phyloP scores from a whole-genome alignment of 2,329 filamentous ascomycete genomes.

The Aspergillus tanneri region DNA sequence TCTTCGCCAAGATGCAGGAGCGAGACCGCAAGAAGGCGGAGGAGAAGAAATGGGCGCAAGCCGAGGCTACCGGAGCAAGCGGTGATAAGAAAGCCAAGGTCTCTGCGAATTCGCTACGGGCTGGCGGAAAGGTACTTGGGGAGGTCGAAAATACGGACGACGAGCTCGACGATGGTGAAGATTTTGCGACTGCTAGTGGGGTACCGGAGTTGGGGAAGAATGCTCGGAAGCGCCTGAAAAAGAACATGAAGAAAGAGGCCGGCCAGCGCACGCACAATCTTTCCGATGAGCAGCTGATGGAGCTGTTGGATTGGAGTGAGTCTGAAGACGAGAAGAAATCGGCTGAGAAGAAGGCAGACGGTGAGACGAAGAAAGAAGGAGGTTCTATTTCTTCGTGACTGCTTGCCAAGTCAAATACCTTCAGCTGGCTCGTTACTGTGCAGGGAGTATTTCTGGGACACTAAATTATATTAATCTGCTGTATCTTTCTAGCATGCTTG shows the following conservation, averaged over 20 bases:
- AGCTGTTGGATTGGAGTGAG: conserved; percentile 62
- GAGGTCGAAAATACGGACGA: conserved; percentile 44
- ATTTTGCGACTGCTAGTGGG: conserved; percentile 46
- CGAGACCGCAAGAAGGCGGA: conserved; percentile 41
- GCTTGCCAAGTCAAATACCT: not conserved
- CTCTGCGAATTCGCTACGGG: conserved; percentile 65
- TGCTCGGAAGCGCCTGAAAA: conserved; percentile 67
- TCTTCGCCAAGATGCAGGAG: conserved; percentile 58
- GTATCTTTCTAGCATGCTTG: not conserved
- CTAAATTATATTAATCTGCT: not conserved
- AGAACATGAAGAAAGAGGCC: conserved; percentile 63
- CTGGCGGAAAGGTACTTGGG: conserved; percentile 49
- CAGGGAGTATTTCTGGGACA: not conserved
- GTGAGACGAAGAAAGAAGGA: not conserved
- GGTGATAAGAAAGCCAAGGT: conserved; percentile 53
- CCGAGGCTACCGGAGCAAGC: conserved; percentile 45
- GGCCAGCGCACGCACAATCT: conserved; percentile 64
- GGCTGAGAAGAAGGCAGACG: conserved; percentile 14
- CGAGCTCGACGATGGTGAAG: conserved; percentile 44
- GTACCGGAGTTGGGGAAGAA: conserved; percentile 66
- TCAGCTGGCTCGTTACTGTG: not conserved
- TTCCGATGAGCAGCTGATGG: conserved; percentile 72
- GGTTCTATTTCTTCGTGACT: not conserved
- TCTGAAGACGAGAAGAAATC: conserved; percentile 30
- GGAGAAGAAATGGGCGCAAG: conserved; percentile 60